These are phyloP conservation scores for Chernovozyma aurita DNA, from an alignment of 1,139 yeast species.

Conservation along the genomic window DNA sequence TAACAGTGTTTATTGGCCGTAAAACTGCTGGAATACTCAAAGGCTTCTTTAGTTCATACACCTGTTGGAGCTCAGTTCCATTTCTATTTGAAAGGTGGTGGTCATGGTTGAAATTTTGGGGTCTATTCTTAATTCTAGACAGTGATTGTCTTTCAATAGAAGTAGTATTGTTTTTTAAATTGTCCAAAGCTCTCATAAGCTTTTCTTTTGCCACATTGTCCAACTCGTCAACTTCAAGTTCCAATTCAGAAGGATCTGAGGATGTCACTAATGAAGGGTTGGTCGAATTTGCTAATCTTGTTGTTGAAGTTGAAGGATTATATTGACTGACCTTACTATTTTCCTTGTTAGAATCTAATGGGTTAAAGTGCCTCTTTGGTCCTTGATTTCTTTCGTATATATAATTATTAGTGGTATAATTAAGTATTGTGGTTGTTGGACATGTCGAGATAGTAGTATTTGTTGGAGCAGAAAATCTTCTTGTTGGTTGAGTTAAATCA, in stretches of 20 bases:
- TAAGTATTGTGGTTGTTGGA: slow-evolving; percentile 10
- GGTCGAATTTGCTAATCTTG: background rate
- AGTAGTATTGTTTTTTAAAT: slow-evolving; percentile 21
- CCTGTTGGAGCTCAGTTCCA: slow-evolving; percentile 18
- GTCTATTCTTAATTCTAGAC: slow-evolving; percentile 11
- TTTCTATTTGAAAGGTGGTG: slow-evolving; percentile 2
- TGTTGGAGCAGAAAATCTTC: slow-evolving; percentile 24
- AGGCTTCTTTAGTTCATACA: slow-evolving; percentile 37
- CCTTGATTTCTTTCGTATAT: slow-evolving; percentile 7
- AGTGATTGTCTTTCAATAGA: slow-evolving; percentile 14
- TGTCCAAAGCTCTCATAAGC: slow-evolving; percentile 21
- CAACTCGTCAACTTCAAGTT: background rate
- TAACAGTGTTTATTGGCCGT: slow-evolving; percentile 22
- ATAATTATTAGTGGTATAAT: slow-evolving; percentile 15
- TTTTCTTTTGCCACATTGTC: slow-evolving; percentile 8
- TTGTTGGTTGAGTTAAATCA: slow-evolving; percentile 34
- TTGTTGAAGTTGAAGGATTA: background rate
- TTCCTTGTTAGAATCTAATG: too few species aligned
- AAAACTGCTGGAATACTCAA: slow-evolving; percentile 41
- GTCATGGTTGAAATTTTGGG: background rate
- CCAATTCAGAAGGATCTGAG: background rate
- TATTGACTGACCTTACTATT: background rate
- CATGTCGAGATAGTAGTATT: slow-evolving; percentile 5
- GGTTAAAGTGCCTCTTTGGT: too few species aligned
- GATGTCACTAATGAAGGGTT: too few species aligned